phyloP scores from a whole-genome alignment of 495 filamentous ascomycete species.

The Poronia punctata region DNA sequence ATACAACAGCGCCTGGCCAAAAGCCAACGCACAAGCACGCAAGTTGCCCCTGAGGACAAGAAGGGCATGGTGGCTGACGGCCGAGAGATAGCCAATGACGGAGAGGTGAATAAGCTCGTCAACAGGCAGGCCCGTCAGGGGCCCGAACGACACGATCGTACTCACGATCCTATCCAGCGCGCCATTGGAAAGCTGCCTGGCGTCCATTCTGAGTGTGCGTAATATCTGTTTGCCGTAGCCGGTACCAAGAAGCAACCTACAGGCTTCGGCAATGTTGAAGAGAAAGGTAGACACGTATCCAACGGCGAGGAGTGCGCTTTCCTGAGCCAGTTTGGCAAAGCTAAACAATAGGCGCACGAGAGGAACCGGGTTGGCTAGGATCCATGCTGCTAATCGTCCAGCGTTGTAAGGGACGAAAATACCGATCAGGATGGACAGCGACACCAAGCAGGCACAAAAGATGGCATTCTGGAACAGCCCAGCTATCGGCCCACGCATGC shows the following conservation, averaged over 20 bases:
- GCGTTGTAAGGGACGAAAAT: constrained; percentile 88
- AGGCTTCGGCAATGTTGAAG: constrained; percentile 17
- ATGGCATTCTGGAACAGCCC: constrained; percentile 89
- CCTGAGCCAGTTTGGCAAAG: constrained; percentile 60
- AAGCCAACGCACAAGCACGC: constrained; percentile 15
- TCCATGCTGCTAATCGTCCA: constrained; percentile 74
- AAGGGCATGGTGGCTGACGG: constrained; percentile 41
- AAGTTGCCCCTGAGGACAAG: constrained; percentile 30
- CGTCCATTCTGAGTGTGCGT: constrained; percentile 11
- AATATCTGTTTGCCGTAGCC: constrained; percentile 15
- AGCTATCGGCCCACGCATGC: constrained; percentile 88
- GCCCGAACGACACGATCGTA: constrained; percentile 29
- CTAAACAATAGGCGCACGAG: constrained; percentile 64
- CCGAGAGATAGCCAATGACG: constrained; percentile 37
- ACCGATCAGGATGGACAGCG: constrained; percentile 72
- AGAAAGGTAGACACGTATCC: constrained; percentile 24
- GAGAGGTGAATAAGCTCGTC: constrained; percentile 34
- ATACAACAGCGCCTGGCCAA: constrained; percentile 20
- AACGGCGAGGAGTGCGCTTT: constrained; percentile 33
- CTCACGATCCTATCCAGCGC: constrained; percentile 32
- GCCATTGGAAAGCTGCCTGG: constrained; percentile 13
- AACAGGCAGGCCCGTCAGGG: too few species aligned
- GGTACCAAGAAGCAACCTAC: constrained; percentile 14
- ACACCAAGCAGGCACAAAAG: constrained; percentile 86
- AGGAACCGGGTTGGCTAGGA: constrained; percentile 71